Percentiles rank a stretch among this genome's conserved stretches.
Conservation (phyloP, 2,329 filamentous ascomycete species). For the Lasiodiplodia sp. region DNA sequence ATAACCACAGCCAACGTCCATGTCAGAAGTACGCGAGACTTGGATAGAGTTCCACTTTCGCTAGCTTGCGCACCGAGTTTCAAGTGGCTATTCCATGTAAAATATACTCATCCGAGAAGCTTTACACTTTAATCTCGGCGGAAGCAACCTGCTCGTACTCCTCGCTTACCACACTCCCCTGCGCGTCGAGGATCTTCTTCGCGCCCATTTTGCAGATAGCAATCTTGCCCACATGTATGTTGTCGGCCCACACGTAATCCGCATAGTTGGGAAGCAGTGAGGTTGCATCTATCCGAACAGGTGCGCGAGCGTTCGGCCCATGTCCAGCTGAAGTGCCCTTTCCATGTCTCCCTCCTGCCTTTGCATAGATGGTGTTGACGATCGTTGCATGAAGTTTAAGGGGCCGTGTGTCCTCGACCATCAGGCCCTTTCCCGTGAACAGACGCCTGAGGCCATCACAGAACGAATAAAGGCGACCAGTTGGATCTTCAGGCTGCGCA, state of each 20-base stretch:
- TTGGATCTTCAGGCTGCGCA: constrained; percentile 64
- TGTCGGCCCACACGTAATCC: constrained; percentile 74
- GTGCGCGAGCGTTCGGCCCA: constrained; percentile 8
- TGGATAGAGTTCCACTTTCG: no score
- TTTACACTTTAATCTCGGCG: constrained; percentile 3
- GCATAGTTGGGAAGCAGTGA: constrained; percentile 62
- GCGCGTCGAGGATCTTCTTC: constrained; percentile 59
- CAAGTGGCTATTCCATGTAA: no score
- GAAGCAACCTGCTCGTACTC: constrained; percentile 12
- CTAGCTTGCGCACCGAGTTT: no score
- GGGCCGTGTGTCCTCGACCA: constrained; percentile 66
- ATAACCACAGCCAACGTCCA: no score
- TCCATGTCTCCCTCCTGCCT: constrained; percentile 42
- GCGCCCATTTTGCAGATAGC: constrained; percentile 90
- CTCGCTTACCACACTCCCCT: constrained; percentile 3
- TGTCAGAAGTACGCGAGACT: no score
- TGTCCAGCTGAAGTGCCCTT: constrained; percentile 36
- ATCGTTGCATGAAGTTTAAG: constrained; percentile 85
- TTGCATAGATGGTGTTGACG: constrained; percentile 83
- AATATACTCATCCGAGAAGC: no score
- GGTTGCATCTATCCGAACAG: constrained; percentile 47
- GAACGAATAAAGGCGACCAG: constrained; percentile 62
- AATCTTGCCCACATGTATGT: constrained; percentile 72
- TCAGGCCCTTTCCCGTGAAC: constrained; percentile 65
- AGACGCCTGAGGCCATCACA: constrained; percentile 61